phyloP scores from a whole-genome alignment of 164 flowering plant species.

The Chimonanthus salicifolius region DNA sequence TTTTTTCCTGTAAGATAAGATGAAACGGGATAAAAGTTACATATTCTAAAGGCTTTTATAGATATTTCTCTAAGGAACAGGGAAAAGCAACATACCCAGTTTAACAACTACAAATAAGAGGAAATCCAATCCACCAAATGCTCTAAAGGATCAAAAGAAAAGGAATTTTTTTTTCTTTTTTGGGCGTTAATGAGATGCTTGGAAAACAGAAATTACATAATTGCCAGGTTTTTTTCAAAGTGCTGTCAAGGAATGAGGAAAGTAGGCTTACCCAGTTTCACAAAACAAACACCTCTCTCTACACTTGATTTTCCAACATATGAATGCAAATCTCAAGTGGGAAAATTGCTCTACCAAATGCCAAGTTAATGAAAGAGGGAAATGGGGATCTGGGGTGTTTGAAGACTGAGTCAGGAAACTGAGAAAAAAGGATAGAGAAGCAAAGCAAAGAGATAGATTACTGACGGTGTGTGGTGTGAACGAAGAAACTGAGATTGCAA shows the following conservation, averaged over 20 bases:
- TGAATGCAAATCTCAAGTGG: neutral
- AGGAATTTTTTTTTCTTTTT: constrained; percentile 6
- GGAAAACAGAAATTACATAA: constrained; percentile 15
- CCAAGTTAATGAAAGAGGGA: neutral
- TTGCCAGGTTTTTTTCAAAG: constrained; percentile 17
- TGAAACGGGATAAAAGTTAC: constrained; percentile 9
- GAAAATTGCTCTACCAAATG: neutral
- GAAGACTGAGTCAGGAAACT: neutral
- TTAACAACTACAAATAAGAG: neutral
- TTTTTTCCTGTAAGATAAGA: neutral
- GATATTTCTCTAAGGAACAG: constrained; percentile 14
- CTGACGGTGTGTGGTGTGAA: neutral
- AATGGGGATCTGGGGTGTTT: constrained; percentile 1
- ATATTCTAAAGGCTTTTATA: constrained; percentile 19
- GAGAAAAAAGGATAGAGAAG: neutral
- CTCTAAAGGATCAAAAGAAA: neutral
- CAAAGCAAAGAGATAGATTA: neutral
- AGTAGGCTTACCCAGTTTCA: constrained; percentile 15
- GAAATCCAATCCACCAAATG: neutral
- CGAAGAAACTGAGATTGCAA: neutral
- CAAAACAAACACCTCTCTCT: constrained; percentile 2
- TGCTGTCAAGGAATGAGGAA: constrained; percentile 12
- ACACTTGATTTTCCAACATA: neutral
- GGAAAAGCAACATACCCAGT: constrained; percentile 10
- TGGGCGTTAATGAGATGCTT: neutral